These are phyloP conservation scores for Rhodotorula sp. DNA, from an alignment of 1,284 basidiomycete genomes.

Conservation along the genomic window DNA sequence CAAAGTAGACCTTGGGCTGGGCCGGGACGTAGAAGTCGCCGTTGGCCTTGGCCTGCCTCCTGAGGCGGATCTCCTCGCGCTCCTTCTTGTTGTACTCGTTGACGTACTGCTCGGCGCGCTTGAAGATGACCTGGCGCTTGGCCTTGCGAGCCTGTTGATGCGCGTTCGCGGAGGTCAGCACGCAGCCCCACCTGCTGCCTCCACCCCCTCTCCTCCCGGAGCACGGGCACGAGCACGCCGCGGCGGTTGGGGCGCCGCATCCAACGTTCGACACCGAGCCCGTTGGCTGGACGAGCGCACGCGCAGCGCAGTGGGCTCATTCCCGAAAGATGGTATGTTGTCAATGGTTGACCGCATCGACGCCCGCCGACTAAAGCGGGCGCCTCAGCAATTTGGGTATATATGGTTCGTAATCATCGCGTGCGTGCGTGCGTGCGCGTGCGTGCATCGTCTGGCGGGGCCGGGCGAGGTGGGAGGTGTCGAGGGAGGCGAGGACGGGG, in stretches of 20 bases:
- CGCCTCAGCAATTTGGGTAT: conserved; percentile 50
- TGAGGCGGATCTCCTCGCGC: conserved; percentile 94
- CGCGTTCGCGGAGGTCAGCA: not conserved
- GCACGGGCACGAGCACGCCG: not conserved
- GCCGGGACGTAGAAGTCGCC: conserved; percentile 98
- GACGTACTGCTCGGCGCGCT: conserved; percentile 97
- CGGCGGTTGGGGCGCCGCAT: conserved; percentile 5
- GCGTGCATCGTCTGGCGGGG: conserved; percentile 5
- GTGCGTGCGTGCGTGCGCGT: conserved; percentile 1
- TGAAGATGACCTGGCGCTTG: conserved; percentile 98
- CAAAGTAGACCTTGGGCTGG: conserved; percentile 97
- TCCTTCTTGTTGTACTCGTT: conserved; percentile 94
- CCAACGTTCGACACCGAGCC: no score
- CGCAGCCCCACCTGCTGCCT: conserved; percentile 9
- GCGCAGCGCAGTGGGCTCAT: conserved; percentile 57
- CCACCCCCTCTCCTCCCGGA: not conserved
- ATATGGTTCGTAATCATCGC: conserved; percentile 73
- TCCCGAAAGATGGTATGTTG: conserved; percentile 83
- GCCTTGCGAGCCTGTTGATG: conserved; percentile 73
- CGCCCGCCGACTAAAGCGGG: conserved; percentile 44
- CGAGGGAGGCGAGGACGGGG: not conserved
- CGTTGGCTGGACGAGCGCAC: not conserved
- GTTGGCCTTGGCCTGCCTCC: conserved; percentile 85
- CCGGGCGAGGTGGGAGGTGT: not conserved
- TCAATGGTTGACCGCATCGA: conserved; percentile 68